A percentile compares a stretch with the other conserved stretches of the same genome.
phyloP scores from a whole-genome alignment of 1,284 basidiomycete species.

The Cryptococcus sp. region DNA sequence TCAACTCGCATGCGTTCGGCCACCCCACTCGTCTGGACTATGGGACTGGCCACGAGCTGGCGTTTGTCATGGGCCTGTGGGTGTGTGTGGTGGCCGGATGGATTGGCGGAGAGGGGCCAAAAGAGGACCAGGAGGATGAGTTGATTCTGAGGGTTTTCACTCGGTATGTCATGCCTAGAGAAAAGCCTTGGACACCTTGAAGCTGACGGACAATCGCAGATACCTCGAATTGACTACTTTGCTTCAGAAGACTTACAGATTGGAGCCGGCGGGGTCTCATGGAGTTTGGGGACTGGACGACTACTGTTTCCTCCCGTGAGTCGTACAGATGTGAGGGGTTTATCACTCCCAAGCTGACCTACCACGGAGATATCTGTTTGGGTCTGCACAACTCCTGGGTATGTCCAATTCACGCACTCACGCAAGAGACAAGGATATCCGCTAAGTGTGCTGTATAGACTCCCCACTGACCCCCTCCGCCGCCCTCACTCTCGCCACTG shows the following conservation, averaged over 20 bases:
- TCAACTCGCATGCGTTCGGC: constrained; percentile 66
- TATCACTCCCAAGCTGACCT: neutral
- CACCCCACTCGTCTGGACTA: constrained; percentile 92
- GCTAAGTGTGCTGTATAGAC: constrained; percentile 9
- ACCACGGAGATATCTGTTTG: constrained; percentile 68
- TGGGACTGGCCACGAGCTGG: constrained; percentile 91
- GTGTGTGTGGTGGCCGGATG: constrained; percentile 42
- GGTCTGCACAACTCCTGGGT: constrained; percentile 76
- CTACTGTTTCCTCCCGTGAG: constrained; percentile 71
- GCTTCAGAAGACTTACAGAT: constrained; percentile 81
- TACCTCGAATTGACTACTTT: constrained; percentile 81
- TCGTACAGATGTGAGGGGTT: too few relatives aligned
- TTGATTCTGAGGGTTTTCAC: constrained; percentile 50
- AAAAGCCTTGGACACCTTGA: neutral
- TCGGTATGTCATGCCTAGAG: constrained; percentile 25
- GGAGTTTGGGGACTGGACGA: constrained; percentile 99
- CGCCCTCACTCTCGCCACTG: constrained; percentile 26
- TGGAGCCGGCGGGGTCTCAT: constrained; percentile 95
- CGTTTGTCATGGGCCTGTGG: constrained; percentile 74
- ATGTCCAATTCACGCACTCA: constrained; percentile 10
- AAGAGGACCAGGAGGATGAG: constrained; percentile 45
- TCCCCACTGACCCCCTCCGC: constrained; percentile 26
- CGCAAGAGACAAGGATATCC: too few relatives aligned
- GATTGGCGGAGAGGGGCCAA: constrained; percentile 22
- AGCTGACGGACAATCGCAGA: constrained; percentile 51